These are phyloP conservation scores for Daedalea quercina DNA, from an alignment of 768 basidiomycete species.

Conservation along the genomic window DNA sequence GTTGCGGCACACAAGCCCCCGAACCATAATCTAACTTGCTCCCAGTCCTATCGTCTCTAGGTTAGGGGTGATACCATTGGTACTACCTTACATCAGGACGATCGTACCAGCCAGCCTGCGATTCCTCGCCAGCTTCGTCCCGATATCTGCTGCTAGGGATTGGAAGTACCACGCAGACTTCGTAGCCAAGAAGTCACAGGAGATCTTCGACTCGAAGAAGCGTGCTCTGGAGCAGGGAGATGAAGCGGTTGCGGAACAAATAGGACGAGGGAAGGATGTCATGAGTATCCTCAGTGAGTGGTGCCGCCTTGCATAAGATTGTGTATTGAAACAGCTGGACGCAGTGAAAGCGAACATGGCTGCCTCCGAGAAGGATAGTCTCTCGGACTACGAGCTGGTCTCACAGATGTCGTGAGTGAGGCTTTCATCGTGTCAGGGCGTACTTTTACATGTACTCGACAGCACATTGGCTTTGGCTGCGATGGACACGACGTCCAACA, in stretches of 20 bases:
- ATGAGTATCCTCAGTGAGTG: slow-evolving; percentile 20
- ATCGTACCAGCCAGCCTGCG: too few species aligned
- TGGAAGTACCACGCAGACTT: background rate
- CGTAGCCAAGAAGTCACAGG: background rate
- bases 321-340: too few species aligned
- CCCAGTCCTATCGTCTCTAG: too few species aligned
- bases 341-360: slow-evolving; percentile 6
- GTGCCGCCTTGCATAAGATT: too few species aligned
- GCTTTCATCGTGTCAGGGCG: background rate
- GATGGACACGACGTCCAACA: slow-evolving; percentile 22
- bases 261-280: slow-evolving; percentile 22
- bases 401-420: slow-evolving; percentile 4
- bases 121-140: background rate
- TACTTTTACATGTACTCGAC: background rate
- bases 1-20: background rate
- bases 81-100: too few species aligned
- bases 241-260: slow-evolving; percentile 11
- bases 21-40: too few species aligned
- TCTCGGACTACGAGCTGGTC: slow-evolving; percentile 1
- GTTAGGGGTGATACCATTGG: too few species aligned
- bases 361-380: background rate
- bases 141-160: background rate
- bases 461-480: slow-evolving; percentile 20
- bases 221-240: slow-evolving; percentile 13
- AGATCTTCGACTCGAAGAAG: slow-evolving; percentile 11